These are phyloP conservation scores for Nematocida homosporus DNA, from an alignment of 371 early-diverging fungal species.

Conservation along the genomic window DNA sequence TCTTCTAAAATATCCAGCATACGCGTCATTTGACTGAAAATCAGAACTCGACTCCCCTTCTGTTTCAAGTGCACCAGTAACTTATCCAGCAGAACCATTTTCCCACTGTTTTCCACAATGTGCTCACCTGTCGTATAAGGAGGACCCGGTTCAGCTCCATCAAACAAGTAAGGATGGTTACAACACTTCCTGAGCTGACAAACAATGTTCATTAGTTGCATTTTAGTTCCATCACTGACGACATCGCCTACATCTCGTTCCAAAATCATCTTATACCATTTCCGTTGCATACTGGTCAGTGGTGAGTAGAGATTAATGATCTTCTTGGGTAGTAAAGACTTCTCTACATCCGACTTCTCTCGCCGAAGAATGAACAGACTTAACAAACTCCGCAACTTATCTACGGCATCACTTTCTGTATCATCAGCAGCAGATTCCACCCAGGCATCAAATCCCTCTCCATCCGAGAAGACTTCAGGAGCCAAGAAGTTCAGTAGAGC, in stretches of 20 bases:
- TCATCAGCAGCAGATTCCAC: slow-evolving; percentile 37
- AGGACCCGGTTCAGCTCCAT: slow-evolving; percentile 71
- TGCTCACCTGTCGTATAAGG: slow-evolving; percentile 93
- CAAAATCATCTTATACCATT: slow-evolving; percentile 57
- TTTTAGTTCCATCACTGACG: slow-evolving; percentile 49
- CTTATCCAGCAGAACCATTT: slow-evolving; percentile 91
- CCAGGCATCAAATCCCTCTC: slow-evolving; percentile 58
- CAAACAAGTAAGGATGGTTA: slow-evolving; percentile 60
- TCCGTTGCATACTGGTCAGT: slow-evolving; percentile 56
- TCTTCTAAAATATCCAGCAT: slow-evolving; percentile 96
- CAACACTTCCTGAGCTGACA: slow-evolving; percentile 59
- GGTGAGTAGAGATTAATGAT: slow-evolving; percentile 57
- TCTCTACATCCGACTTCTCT: slow-evolving; percentile 58
- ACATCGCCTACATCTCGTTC: slow-evolving; percentile 53
- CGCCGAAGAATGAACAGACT: slow-evolving; percentile 54
- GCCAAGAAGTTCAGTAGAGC: slow-evolving; percentile 58
- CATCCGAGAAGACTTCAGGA: slow-evolving; percentile 58
- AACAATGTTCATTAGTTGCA: slow-evolving; percentile 56
- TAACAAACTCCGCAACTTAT: slow-evolving; percentile 51
- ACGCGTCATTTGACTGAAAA: slow-evolving; percentile 96
- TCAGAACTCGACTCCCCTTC: slow-evolving; percentile 85
- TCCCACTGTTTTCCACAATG: slow-evolving; percentile 89
- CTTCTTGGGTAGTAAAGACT: slow-evolving; percentile 57
- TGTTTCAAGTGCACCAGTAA: slow-evolving; percentile 76
- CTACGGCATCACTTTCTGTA: slow-evolving; percentile 40